These are phyloP conservation scores for Melocanna baccifera DNA, from an alignment of 176 grass and related monocot genomes.

Conservation along the genomic window DNA sequence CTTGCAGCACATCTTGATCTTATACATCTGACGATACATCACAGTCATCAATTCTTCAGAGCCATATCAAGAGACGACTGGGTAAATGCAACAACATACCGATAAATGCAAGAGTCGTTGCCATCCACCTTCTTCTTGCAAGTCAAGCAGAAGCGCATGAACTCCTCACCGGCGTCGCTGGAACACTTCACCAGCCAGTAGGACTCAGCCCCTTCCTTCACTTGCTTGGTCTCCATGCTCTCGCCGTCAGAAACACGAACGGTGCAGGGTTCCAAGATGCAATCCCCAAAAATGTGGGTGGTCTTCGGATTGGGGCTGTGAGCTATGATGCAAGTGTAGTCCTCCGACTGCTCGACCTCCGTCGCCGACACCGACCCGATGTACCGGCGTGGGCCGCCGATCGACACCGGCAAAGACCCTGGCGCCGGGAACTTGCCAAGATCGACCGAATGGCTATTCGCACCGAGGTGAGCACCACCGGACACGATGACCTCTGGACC, in stretches of 20 bases:
- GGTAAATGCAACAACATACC: constrained; percentile 37
- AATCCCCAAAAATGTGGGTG: constrained; percentile 91
- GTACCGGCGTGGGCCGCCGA: constrained; percentile 29
- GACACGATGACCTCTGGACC: constrained; percentile 43
- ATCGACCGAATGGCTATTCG: background rate
- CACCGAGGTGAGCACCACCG: background rate
- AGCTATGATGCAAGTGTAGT: constrained; percentile 94
- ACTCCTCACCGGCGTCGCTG: constrained; percentile 14
- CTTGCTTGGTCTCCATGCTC: constrained; percentile 24
- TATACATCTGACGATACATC: background rate
- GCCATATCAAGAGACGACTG: background rate
- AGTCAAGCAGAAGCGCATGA: constrained; percentile 46
- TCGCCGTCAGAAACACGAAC: constrained; percentile 29
- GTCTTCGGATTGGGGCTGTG: constrained; percentile 86
- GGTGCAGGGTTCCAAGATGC: constrained; percentile 69
- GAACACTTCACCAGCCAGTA: constrained; percentile 57
- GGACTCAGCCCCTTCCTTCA: constrained; percentile 44
- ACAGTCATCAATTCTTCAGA: background rate
- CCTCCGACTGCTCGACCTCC: constrained; percentile 88
- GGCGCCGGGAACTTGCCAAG: constrained; percentile 40
- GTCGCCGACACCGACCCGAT: constrained; percentile 64
- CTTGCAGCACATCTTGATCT: background rate
- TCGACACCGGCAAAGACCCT: constrained; percentile 68
- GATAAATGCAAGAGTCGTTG: constrained; percentile 51
- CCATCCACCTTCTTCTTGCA: constrained; percentile 71